A percentile compares a stretch with the other conserved stretches of the same genome.
Evolutionary conservation across 345 rosid species (phyloP).

Genomic region (Citrus australasica): DNA sequence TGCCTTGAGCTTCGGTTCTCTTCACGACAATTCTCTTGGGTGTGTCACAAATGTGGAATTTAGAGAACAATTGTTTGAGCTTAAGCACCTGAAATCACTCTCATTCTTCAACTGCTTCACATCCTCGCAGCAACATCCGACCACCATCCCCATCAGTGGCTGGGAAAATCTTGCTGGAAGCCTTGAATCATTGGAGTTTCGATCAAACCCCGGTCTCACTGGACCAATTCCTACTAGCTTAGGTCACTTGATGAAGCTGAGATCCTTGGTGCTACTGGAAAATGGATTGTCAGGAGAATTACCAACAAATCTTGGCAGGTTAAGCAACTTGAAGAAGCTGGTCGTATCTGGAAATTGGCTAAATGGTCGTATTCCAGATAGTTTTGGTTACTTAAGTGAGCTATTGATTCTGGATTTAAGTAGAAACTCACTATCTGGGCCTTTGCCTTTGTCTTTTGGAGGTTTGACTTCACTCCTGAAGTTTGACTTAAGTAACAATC

Average conservation of each 20-base stretch:
- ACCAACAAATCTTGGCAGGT: slow-evolving; percentile 48
- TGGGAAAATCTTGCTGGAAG: slow-evolving; percentile 56
- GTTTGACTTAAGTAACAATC: slow-evolving; percentile 79
- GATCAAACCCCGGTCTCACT: slow-evolving; percentile 75
- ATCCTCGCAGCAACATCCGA: slow-evolving; percentile 35
- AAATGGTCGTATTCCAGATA: slow-evolving; percentile 56
- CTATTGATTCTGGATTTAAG: slow-evolving; percentile 78
- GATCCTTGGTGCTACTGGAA: slow-evolving; percentile 70
- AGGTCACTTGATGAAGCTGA: slow-evolving; percentile 53
- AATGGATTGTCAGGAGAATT: slow-evolving; percentile 61
- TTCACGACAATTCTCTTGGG: slow-evolving; percentile 66
- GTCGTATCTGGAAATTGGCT: slow-evolving; percentile 69
- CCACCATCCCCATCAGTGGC: slow-evolving; percentile 33
- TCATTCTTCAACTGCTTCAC: slow-evolving; percentile 67
- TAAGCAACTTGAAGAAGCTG: slow-evolving; percentile 56
- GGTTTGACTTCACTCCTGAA: slow-evolving; percentile 64
- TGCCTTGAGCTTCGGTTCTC: slow-evolving; percentile 63
- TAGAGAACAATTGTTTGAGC: slow-evolving; percentile 62
- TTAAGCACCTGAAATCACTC: slow-evolving; percentile 73
- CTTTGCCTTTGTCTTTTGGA: slow-evolving; percentile 52
- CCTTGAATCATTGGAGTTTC: slow-evolving; percentile 68
- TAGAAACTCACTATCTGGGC: slow-evolving; percentile 64
- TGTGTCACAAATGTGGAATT: slow-evolving; percentile 54
- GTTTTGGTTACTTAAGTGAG: slow-evolving; percentile 39
- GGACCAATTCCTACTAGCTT: slow-evolving; percentile 60